Conservation (phyloP, 2,329 filamentous ascomycete species). For the Xylaria sp. region DNA sequence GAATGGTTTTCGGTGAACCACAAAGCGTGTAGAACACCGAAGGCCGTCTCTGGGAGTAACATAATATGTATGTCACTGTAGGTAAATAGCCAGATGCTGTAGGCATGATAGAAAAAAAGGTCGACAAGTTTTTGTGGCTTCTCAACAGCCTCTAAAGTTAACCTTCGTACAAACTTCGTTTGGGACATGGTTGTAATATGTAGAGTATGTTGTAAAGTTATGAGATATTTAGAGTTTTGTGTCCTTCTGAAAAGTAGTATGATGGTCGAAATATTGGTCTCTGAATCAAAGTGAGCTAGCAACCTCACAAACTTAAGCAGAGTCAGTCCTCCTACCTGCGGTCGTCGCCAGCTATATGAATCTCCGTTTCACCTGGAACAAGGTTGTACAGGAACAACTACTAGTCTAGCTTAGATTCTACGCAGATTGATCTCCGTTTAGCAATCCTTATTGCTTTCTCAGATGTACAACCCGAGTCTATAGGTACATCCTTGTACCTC, state of each 20-base stretch:
- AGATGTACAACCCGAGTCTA: background rate
- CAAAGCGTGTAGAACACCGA: slow-evolving; percentile 48
- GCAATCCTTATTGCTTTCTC: background rate
- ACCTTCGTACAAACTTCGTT: background rate
- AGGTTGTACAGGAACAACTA: background rate
- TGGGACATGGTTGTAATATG: background rate
- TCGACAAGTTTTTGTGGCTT: background rate
- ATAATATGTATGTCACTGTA: slow-evolving; percentile 50
- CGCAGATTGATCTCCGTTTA: background rate
- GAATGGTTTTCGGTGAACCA: background rate
- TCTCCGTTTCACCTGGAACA: background rate
- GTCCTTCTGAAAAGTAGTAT: background rate
- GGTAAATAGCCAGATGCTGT: slow-evolving; percentile 43
- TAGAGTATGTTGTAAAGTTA: background rate
- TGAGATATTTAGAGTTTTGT: background rate
- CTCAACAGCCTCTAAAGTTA: background rate
- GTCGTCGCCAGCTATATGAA: background rate
- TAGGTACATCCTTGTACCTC: background rate
- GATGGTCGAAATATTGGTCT: too few species aligned
- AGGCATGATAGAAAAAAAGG: slow-evolving; percentile 9
- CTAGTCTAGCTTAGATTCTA: background rate
- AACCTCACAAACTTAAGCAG: background rate
- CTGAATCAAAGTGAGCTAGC: too few species aligned
- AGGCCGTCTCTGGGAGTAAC: slow-evolving; percentile 45
- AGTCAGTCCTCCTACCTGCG: background rate